Evolutionary conservation across 768 basidiomycete species (phyloP).

Genomic region (Collybia sp.): DNA sequence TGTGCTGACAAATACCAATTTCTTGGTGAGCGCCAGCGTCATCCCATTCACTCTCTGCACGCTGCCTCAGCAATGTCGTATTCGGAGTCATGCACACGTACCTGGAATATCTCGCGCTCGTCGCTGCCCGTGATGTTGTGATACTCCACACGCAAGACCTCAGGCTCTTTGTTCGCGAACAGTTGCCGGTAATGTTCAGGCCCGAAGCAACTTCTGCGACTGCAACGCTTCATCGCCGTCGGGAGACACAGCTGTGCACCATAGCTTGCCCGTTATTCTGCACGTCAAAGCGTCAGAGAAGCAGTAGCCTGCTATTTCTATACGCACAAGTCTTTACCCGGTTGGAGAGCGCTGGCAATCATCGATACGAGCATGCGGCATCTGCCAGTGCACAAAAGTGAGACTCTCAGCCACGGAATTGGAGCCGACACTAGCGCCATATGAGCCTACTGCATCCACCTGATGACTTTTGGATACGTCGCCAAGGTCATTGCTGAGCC

Average conservation of each 20-base stretch:
- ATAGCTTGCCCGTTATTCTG: conserved; percentile 35
- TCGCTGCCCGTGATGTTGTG: conserved; percentile 48
- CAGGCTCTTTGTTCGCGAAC: conserved; percentile 74
- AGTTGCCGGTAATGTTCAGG: conserved; percentile 51
- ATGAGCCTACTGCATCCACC: no score
- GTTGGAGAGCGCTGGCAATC: no score
- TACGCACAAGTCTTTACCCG: no score
- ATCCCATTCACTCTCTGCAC: conserved; percentile 73
- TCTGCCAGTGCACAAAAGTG: no score
- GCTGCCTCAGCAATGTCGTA: no score
- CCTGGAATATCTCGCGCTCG: conserved; percentile 73
- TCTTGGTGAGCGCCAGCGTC: conserved; percentile 72
- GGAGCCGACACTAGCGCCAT: no score
- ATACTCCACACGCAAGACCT: conserved; percentile 79
- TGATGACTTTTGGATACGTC: no score
- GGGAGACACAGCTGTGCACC: conserved; percentile 32
- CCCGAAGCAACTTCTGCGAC: conserved; percentile 27
- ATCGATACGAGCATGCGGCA: no score
- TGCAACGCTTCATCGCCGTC: conserved; percentile 9
- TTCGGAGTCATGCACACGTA: conserved; percentile 27
- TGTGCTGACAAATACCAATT: conserved; percentile 60
- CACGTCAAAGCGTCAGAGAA: no score
- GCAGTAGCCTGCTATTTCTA: no score
- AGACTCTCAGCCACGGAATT: no score
- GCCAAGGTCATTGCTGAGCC: no score